Conservation (phyloP, 2,329 filamentous ascomycete genomes). For the Arthrobotrys sinensis region DNA sequence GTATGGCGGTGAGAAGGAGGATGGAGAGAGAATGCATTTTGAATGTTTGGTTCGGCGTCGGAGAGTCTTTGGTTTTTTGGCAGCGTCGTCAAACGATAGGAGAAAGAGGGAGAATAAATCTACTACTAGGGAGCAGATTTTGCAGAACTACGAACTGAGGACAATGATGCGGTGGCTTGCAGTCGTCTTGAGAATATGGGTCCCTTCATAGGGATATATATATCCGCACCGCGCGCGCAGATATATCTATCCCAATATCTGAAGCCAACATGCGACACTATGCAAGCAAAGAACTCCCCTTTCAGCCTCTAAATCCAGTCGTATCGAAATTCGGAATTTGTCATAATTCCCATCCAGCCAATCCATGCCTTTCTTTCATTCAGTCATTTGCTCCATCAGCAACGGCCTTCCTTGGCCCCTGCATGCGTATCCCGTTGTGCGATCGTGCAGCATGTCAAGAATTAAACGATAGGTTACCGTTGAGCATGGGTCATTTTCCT, state of each 20-base stretch:
- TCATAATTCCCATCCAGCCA: constrained; percentile 3
- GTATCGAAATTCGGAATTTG: constrained; percentile 36
- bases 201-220: not conserved
- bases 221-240: not conserved
- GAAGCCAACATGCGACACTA: not conserved
- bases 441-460: constrained; percentile 9
- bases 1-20: not conserved
- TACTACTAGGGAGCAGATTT: not conserved
- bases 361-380: constrained; percentile 2
- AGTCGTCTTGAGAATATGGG: not conserved
- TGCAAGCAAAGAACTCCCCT: constrained; percentile 5
- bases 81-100: not conserved
- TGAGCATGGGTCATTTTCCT: not conserved
- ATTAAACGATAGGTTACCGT: constrained; percentile 9
- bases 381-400: constrained; percentile 14
- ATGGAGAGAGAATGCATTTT: constrained; percentile 11
- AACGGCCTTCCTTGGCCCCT: constrained; percentile 9
- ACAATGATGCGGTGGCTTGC: not conserved
- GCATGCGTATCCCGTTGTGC: not conserved
- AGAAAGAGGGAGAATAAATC: not conserved
- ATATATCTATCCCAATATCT: not conserved
- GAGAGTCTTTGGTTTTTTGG: not conserved
- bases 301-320: constrained; percentile 31
- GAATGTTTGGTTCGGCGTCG: not conserved
- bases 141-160: not conserved